phyloP scores from a whole-genome alignment of 495 filamentous ascomycete species.

The Friedmanniomyces simplex region DNA sequence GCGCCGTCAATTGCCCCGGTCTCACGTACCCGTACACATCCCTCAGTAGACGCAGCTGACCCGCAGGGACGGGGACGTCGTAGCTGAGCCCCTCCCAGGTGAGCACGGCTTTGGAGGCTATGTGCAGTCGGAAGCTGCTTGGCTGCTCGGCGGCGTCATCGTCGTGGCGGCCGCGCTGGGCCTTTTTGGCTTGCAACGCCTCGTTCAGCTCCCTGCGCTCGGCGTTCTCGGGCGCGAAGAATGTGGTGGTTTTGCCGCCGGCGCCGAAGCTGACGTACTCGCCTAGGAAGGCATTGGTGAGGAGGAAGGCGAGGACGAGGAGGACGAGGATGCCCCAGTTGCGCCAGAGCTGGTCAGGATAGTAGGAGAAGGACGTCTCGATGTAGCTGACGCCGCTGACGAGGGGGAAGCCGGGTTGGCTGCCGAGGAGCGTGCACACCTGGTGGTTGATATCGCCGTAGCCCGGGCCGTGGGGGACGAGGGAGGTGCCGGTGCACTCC shows the following conservation, averaged over 20 bases:
- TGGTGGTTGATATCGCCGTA: conserved; percentile 60
- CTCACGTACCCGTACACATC: conserved; percentile 68
- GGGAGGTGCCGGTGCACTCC: conserved; percentile 50
- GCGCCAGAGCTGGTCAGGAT: conserved; percentile 53
- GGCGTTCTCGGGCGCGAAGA: conserved; percentile 59
- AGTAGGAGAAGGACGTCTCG: conserved; percentile 51
- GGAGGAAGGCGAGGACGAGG: conserved; percentile 57
- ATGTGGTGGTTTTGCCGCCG: conserved; percentile 66
- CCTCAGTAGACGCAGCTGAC: conserved; percentile 57
- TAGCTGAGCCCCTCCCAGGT: conserved; percentile 47
- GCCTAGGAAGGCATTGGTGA: conserved; percentile 57
- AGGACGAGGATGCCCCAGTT: conserved; percentile 67
- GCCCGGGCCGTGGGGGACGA: conserved; percentile 46
- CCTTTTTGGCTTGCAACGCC: conserved; percentile 46
- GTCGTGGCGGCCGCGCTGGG: conserved; percentile 42
- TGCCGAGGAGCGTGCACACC: conserved; percentile 63
- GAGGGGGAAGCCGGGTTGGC: conserved; percentile 46
- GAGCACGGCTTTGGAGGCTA: conserved; percentile 48
- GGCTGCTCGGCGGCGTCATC: too few species aligned
- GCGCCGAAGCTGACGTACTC: conserved; percentile 68
- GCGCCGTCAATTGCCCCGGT: conserved; percentile 65
- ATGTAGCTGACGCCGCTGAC: conserved; percentile 56
- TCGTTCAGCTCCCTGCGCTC: conserved; percentile 62
- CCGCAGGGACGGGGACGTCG: conserved; percentile 59
- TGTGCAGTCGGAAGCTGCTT: conserved; percentile 47